Evolutionary conservation across 1,139 yeast genomes (phyloP), one percentile per base, ranked within the genome.

Genomic region (Debaryomyces singareniensis): DNA sequence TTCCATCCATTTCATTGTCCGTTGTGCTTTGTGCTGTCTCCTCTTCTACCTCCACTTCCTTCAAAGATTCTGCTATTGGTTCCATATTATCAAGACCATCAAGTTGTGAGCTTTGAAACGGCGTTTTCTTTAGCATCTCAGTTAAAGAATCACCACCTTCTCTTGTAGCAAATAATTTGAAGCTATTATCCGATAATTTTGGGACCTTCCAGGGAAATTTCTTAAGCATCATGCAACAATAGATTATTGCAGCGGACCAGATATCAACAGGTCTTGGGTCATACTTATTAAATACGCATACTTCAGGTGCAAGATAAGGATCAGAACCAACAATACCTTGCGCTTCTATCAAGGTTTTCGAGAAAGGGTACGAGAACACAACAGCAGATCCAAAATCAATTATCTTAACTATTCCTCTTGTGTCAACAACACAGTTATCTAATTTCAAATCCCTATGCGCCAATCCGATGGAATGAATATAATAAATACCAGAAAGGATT

Each of bases 131-230:
- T 40, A 67, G 57, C 37, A 58, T 49, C 35, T 67, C 73, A 30
- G 60, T 55, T 20, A 66, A 47, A 2, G 71, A 63, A 7, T 49
- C 34, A 35, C 54, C 53, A 34, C 71, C 78, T 28, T 69, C 75
- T 31, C 73, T 55, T 38, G 66, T 59, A 23, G 76, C 75, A 49
- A 71, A 74, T 31, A 74, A 51, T 52, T 83, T 83, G 58, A 86
- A 89, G 38, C 94, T 82, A 43, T 81, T 77, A 55, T 89, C 97
- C 24, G 79, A 66, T 35, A 80, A 59, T 48, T 86, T 82, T n/a
- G 97, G 96, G 7, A 89, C 87, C 53, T 86, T 87, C 97, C 97
- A 87, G 7, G 97, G 96, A 58, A 89, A 89, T 55, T 89, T 82
- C 54, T 91, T 82, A 43, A 91, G 63, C 33, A 91, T 78, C 95